Base-by-base conservation (phyloP, 805 yeast species). In the Kodamaea laetipori region DNA sequence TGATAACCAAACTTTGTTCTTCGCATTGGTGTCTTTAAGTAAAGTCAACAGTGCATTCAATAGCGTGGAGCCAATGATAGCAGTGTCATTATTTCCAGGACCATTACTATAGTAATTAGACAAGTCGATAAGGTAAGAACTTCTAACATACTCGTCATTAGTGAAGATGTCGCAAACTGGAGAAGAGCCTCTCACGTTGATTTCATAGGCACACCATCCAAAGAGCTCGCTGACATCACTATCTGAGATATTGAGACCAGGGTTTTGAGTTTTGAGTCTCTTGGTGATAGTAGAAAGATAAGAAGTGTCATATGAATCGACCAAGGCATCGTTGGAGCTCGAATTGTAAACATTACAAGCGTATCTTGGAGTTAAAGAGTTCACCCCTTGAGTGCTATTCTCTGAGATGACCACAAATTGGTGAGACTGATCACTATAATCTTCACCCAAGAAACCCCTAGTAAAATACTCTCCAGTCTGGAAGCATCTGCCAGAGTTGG, bases 121-220 rank as follows among this genome's bases (percentile, higher is more conserved):
- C 37, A 84, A 65, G 50, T 86, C 90, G 21, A 69, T 68, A 15
- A 73, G 66, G 62, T 86, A 88, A 39, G 81, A 81, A 51, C 73
- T 75, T 30, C 75, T 77, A 38, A 84, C 64, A 69, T 80, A 82
- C 48, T 86, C 92, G 21, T 81, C 81, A 52, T 74, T 74, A 35
- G 89, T 83, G 64, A 88, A 81, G 27, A 84, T 70, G 31, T 73
- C 72, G 62, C 95, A 86, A 49, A 86, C 78, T 27, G 76, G 74
- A 10, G 94, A 84, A 41, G 65, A 59, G 6, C 95, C 95, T 45
- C 71, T 71, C 9, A 80, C 85, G 43, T 85, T 86, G 37, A 85
- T 65, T 63, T 87, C 95, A 58, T 73, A 87, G 3, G 87, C 89
- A 64, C 95, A 86, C 66, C 81, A 74, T 7, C 71, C 67, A 54